Base-by-base conservation (phyloP, 352 stramenopile species). In the Globisporangium spinosum region DNA sequence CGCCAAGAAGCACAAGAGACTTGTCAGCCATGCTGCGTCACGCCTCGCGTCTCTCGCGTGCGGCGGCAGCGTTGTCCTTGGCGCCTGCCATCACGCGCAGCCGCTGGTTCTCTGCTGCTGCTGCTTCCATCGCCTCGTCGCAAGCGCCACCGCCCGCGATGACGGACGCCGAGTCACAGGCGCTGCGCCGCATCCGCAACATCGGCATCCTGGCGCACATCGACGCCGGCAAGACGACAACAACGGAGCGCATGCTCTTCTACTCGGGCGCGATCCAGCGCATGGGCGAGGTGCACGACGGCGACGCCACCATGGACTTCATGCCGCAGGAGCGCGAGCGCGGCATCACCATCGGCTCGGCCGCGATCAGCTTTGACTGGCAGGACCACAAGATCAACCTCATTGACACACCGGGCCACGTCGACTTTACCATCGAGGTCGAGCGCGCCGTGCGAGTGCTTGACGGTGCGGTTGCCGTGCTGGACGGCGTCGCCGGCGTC, bases 151-250 rank as follows among this genome's bases (percentile, higher is more conserved):
- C 40, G 5, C 40, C 40, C 0, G 17, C 15, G 2, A 23, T 55
- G 47, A 68, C 43, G 49, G 65, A 70, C 29, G 71, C 32, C 2
- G 53, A 63, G 13, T n/a, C 25, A 7, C 54, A 57, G 47, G 54
- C 64, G 25, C 75, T 85, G 45, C 15, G 10, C 6, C 64, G 66
- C 55, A 88, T 97, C 79, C 91, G 98, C 65, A 99, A 99, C 82
- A 99, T 99, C 75, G 97, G 97, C 69, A 99, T 99, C 76, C 94
- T 99, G 77, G 97, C 97, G 29, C 97, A 99, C 82, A 99, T 99
- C 70, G 97, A 99, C 78, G 97, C 97, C 8, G 97, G 97, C 20
- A 99, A 99, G 84, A 99, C 97, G 9, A 99, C 97, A 29, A 99
- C 96, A 13, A 99, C 97, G 20, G 97, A 99, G 79, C 90, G 97